A percentile compares a stretch with the other conserved stretches of the same genome.
phyloP scores from a whole-genome alignment of 2,329 filamentous ascomycete genomes.

The Cadophora sp. region DNA sequence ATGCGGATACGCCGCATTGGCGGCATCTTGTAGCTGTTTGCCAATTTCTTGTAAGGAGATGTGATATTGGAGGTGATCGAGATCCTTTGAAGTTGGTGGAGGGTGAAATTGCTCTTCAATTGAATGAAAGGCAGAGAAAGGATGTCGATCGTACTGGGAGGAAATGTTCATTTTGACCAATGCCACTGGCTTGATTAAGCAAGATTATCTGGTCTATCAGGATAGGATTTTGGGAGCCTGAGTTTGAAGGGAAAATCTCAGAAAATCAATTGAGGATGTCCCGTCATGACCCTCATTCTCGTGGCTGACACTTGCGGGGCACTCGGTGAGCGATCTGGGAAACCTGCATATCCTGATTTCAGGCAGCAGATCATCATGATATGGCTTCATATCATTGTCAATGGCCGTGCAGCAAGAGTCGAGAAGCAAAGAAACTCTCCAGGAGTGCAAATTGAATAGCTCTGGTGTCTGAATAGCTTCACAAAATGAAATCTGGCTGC shows the following conservation, averaged over 20 bases:
- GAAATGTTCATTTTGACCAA: background rate
- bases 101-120: background rate
- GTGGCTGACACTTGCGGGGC: background rate
- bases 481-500: background rate
- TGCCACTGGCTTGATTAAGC: background rate
- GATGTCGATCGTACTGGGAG: background rate
- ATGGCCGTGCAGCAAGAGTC: background rate
- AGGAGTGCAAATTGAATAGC: no score
- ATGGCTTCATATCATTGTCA: background rate
- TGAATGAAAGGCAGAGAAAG: background rate
- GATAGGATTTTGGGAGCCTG: background rate
- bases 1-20: background rate
- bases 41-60: background rate
- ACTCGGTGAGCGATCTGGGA: conserved; percentile 1
- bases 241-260: background rate
- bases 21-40: background rate
- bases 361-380: background rate
- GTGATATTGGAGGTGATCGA: background rate
- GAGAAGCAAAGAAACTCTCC: no score
- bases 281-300: background rate
- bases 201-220: background rate
- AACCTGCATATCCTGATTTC: background rate
- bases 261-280: background rate
- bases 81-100: background rate
- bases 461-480: background rate